These are phyloP conservation scores for Pseudogymnoascus sp. DNA, from an alignment of 2,329 filamentous ascomycete genomes.

Conservation along the genomic window DNA sequence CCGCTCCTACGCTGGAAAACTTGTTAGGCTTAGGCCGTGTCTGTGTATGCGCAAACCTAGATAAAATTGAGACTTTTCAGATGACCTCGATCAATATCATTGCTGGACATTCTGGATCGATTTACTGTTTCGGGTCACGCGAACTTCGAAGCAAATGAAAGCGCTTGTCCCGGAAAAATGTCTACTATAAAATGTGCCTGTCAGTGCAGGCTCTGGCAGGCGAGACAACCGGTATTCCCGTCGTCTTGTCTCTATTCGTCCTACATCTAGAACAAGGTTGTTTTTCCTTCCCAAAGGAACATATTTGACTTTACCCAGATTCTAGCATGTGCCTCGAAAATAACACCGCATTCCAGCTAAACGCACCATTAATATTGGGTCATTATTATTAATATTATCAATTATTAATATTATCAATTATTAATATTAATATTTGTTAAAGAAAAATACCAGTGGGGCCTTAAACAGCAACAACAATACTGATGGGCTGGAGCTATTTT, in stretches of 20 bases:
- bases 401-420: too few species aligned
- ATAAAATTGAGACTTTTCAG: conserved; percentile 1
- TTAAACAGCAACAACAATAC: neutral
- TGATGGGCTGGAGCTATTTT: neutral
- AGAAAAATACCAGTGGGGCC: neutral
- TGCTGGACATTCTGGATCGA: neutral
- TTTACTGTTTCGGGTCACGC: neutral
- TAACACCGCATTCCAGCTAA: neutral
- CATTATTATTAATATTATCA: too few species aligned
- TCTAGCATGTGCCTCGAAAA: neutral
- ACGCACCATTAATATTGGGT: neutral
- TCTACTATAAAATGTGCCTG: neutral
- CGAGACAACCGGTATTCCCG: conserved; percentile 4
- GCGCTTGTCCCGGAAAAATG: neutral
- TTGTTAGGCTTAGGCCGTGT: neutral
- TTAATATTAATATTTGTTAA: too few species aligned
- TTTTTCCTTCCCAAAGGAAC: neutral
- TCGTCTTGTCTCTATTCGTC: neutral
- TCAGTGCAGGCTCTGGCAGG: neutral
- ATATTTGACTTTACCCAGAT: neutral
- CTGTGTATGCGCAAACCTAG: conserved; percentile 1
- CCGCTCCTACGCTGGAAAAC: neutral
- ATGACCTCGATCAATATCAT: neutral
- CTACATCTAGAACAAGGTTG: neutral
- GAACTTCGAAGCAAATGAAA: neutral